A percentile compares a stretch with the other conserved stretches of the same genome.
Conservation (phyloP, 306 rosid species). For the Castanopsis chinensis region DNA sequence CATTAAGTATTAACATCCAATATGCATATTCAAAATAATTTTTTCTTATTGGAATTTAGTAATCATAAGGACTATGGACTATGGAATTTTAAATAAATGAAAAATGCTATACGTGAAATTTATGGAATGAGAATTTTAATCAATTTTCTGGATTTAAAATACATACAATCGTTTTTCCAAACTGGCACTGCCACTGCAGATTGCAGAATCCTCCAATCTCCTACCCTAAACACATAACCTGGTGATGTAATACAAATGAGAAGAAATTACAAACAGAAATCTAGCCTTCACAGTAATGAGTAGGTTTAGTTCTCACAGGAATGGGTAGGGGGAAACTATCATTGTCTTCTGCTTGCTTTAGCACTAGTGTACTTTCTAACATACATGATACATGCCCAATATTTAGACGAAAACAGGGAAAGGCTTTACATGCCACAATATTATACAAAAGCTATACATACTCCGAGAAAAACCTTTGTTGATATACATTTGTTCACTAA, state of each 20-base stretch:
- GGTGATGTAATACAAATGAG: neutral
- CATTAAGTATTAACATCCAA: constrained; percentile 19
- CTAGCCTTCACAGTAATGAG: neutral
- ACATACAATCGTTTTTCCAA: neutral
- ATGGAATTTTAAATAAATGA: neutral
- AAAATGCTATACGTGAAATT: neutral
- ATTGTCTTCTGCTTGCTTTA: neutral
- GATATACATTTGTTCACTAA: neutral
- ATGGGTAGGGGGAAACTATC: neutral
- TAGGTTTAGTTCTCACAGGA: neutral
- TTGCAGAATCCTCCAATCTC: neutral
- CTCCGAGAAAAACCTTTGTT: no score
- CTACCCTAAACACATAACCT: neutral
- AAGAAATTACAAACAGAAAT: neutral
- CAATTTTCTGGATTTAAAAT: neutral
- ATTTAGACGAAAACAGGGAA: no score
- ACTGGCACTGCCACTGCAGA: neutral
- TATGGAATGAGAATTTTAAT: neutral
- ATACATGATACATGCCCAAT: no score
- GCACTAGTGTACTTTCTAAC: neutral
- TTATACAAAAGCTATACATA: no score
- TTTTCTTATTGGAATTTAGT: neutral
- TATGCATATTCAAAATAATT: neutral
- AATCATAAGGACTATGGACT: neutral
- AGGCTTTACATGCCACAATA: neutral